A percentile compares a stretch with the other conserved stretches of the same genome.
Conservation (phyloP, 2,329 filamentous ascomycete species). For the Cercospora zeina region DNA sequence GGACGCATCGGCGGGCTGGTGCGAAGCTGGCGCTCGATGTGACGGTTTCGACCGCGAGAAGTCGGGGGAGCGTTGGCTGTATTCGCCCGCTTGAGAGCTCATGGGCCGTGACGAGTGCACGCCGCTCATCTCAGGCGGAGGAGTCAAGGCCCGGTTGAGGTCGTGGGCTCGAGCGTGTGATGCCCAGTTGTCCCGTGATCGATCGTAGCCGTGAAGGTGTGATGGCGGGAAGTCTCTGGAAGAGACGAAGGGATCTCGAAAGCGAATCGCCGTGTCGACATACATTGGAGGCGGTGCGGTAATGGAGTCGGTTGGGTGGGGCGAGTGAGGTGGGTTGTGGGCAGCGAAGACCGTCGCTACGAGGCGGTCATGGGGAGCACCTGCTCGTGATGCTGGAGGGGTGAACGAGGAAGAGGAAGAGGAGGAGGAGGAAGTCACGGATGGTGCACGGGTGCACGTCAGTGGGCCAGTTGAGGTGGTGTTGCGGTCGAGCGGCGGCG, state of each 20-base stretch:
- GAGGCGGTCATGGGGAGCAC: constrained; percentile 20
- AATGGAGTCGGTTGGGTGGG: background rate
- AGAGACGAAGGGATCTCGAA: constrained; percentile 40
- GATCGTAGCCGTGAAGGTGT: constrained; percentile 22
- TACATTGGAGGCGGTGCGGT: constrained; percentile 37
- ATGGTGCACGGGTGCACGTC: constrained; percentile 5
- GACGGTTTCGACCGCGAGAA: constrained; percentile 25
- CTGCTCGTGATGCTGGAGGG: constrained; percentile 20
- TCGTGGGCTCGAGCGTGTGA: constrained; percentile 27
- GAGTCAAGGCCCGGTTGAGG: constrained; percentile 36
- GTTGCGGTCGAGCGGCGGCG: background rate
- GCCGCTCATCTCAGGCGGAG: constrained; percentile 42
- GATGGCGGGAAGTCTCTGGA: constrained; percentile 31
- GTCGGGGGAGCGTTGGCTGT: constrained; percentile 32
- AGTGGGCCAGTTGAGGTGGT: constrained; percentile 8
- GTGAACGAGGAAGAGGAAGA: background rate
- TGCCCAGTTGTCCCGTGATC: constrained; percentile 24
- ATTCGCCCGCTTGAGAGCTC: constrained; percentile 26
- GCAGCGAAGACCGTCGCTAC: constrained; percentile 22
- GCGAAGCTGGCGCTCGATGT: constrained; percentile 31
- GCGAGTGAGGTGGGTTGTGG: constrained; percentile 9
- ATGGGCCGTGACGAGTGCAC: constrained; percentile 29
- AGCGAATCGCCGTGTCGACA: constrained; percentile 39
- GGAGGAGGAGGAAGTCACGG: background rate
- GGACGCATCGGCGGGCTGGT: constrained; percentile 24